phyloP scores from a whole-genome alignment of 768 basidiomycete genomes.

The Piloderma croceum region DNA sequence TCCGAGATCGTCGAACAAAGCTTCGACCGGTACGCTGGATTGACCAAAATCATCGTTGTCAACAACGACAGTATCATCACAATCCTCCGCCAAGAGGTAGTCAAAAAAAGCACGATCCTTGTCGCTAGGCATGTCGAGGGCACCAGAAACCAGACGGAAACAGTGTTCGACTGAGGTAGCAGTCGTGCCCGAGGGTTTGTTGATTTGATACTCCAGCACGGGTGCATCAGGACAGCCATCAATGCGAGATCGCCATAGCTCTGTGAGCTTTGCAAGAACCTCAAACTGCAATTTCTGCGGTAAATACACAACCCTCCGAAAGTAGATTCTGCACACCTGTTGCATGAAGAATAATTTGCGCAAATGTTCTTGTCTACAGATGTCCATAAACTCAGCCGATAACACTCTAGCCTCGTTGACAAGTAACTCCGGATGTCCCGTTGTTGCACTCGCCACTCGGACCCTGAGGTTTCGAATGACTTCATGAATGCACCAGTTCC shows the following conservation, averaged over 20 bases:
- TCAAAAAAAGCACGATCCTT: slow-evolving; percentile 39
- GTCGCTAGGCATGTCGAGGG: slow-evolving; percentile 37
- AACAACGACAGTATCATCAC: slow-evolving; percentile 4
- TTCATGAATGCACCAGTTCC: slow-evolving; percentile 32
- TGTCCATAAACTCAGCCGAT: slow-evolving; percentile 40
- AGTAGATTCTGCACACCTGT: slow-evolving; percentile 39
- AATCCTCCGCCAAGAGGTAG: slow-evolving; percentile 36
- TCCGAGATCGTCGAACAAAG: slow-evolving; percentile 45
- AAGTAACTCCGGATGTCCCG: slow-evolving; percentile 29
- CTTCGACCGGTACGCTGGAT: slow-evolving; percentile 41
- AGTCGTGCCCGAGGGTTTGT: slow-evolving; percentile 22
- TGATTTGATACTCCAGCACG: slow-evolving; percentile 33
- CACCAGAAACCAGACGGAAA: slow-evolving; percentile 39
- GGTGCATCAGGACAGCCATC: slow-evolving; percentile 47
- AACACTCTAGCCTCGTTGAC: slow-evolving; percentile 40
- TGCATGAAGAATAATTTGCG: slow-evolving; percentile 52
- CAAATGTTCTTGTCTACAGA: slow-evolving; percentile 35
- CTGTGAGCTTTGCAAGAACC: slow-evolving; percentile 38
- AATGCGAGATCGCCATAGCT: slow-evolving; percentile 44
- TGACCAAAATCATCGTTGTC: slow-evolving; percentile 17
- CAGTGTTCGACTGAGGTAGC: slow-evolving; percentile 29
- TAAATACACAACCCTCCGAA: no score
- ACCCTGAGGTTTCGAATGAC: slow-evolving; percentile 31
- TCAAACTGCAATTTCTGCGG: no score
- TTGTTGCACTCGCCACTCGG: slow-evolving; percentile 20